phyloP scores from a whole-genome alignment of 2,329 filamentous ascomycete species.

The Colletotrichum sp. region DNA sequence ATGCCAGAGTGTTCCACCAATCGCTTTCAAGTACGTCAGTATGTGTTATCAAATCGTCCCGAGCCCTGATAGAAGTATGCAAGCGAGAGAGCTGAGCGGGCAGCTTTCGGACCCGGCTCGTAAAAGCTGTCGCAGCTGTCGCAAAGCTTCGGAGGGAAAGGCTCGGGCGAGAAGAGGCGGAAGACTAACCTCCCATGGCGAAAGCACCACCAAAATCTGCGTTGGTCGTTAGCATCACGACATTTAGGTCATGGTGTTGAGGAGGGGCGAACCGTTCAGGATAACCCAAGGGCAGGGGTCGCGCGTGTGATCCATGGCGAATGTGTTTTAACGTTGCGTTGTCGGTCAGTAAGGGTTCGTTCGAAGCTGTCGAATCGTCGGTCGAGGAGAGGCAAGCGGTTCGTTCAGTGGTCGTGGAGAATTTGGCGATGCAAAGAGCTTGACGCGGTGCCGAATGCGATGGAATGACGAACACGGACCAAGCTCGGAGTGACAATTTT shows the following conservation, averaged over 20 bases:
- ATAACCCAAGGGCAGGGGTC: slow-evolving; percentile 98
- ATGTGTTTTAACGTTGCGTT: background rate
- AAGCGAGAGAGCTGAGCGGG: background rate
- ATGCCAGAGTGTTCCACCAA: slow-evolving; percentile 90
- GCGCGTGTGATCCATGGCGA: slow-evolving; percentile 87
- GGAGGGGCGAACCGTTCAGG: slow-evolving; percentile 52
- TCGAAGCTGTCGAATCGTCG: background rate
- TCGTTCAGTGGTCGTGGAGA: background rate
- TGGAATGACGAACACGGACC: background rate
- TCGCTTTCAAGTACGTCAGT: slow-evolving; percentile 44
- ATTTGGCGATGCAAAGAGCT: background rate
- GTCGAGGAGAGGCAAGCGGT: background rate
- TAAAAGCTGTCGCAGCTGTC: background rate
- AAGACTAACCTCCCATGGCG: slow-evolving; percentile 73
- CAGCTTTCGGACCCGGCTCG: background rate
- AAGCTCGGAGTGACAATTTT: background rate
- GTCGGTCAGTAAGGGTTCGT: background rate
- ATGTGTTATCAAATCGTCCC: background rate
- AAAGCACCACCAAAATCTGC: slow-evolving; percentile 91
- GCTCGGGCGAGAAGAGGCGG: rapidly evolving
- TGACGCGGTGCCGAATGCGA: background rate
- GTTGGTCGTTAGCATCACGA: background rate
- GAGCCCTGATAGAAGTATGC: background rate
- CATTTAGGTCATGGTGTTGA: background rate
- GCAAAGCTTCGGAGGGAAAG: background rate